Base-by-base conservation (phyloP, 1,284 basidiomycete genomes). In the Boletus sp. region DNA sequence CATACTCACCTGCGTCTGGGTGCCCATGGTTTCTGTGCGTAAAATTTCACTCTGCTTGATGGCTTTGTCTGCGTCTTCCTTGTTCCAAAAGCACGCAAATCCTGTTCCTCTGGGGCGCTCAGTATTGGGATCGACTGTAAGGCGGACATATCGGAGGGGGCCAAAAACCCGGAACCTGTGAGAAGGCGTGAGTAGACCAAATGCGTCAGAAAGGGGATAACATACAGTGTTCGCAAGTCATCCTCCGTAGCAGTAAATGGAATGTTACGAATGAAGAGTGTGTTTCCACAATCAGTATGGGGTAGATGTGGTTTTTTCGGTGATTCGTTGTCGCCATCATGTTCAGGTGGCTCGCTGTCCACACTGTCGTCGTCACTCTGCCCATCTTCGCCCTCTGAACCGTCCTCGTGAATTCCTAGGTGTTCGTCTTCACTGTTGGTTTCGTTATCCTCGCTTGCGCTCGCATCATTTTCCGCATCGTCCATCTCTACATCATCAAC, bases 51-150 rank as follows among this genome's bases (percentile, higher is more conserved):
- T 89, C 62, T 93, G 89, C 44, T 82, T 77, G 27, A 98, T 77
- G 4, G 84, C 91, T 49, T 84, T 83, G 58, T 95, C 88, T 4
- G 94, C 95, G 54, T 95, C 88, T 51, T 85, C 88, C 53, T 80
- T 82, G 54, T 95, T 93, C 95, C 95, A 98, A 72, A 96, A 98
- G 68, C 94, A 98, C 0, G 89, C 93, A 65, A 99, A 99, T 0
- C 93, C 96, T 0, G 94, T 97, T 8, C 96, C 96, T 40, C 92
- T 78, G 26, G 94, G 92, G 41, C 93, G 84, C 16, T 87, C 90
- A 1, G 88, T 92, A 1, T 77, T 80, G 14, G 74, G 77, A 61
- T 99, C 96, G 69, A 95, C 77, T 0, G 94, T 90, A 48, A 99
- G 91, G 26, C 91, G 83, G 3, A 91, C 94, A 66, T 99, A 99